Conservation (phyloP, 2,329 filamentous ascomycete species). For the Orbilia ellipsospora region DNA sequence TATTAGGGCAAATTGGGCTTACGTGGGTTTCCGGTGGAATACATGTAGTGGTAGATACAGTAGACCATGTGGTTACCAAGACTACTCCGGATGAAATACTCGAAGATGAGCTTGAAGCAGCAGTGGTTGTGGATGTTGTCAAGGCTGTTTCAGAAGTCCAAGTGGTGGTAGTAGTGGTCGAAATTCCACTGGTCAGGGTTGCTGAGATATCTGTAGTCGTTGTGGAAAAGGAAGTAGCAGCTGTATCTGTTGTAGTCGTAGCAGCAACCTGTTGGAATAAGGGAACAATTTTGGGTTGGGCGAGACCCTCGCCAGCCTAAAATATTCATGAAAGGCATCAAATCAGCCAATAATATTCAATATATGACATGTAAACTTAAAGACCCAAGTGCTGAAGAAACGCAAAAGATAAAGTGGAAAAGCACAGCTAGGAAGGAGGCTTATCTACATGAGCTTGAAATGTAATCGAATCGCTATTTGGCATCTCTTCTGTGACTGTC, state of each 20-base stretch:
- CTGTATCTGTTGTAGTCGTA: conserved; percentile 43
- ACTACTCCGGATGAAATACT: conserved; percentile 12
- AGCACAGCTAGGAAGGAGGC: conserved; percentile 10
- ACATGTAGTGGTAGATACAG: conserved; percentile 38
- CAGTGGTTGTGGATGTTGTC: conserved; percentile 42
- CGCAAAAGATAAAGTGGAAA: not conserved
- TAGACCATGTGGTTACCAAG: conserved; percentile 44
- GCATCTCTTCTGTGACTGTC: conserved; percentile 41
- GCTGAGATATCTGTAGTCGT: conserved; percentile 30
- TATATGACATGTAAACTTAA: conserved; percentile 9
- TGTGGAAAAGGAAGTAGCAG: conserved; percentile 37
- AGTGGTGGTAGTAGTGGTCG: conserved; percentile 41
- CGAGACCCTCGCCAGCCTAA: conserved; percentile 44
- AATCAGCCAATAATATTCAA: conserved; percentile 40
- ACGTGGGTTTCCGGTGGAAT: conserved; percentile 40
- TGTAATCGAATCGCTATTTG: conserved; percentile 41
- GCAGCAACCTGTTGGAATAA: conserved; percentile 44
- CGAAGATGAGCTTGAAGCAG: conserved; percentile 13
- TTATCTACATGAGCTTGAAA: conserved; percentile 51
- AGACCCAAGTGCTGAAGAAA: not conserved
- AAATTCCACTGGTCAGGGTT: conserved; percentile 38
- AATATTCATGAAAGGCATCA: conserved; percentile 8
- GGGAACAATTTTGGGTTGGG: conserved; percentile 44
- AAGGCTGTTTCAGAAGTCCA: conserved; percentile 40
- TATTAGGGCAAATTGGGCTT: conserved; percentile 3